Base-by-base conservation (phyloP, 257 asterid genomes). In the Penstemon davidsonii region DNA sequence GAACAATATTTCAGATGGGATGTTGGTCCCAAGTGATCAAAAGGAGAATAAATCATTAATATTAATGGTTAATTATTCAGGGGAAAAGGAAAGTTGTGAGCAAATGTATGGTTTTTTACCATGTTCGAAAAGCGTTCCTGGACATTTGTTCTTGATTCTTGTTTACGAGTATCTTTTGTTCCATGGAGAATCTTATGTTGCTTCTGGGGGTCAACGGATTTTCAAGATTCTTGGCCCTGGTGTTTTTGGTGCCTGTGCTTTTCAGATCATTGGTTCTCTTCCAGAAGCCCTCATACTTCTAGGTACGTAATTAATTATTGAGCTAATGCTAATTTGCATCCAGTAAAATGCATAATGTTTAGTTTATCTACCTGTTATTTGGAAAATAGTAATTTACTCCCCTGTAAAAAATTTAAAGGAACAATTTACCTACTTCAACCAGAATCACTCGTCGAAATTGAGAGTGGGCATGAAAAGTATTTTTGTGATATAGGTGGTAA, bases 161-260 rank as follows among this genome's bases (percentile, higher is more conserved):
- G 82, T 86, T n/a, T 86, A 78, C 38, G 89, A 86, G 25, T 86
- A 52, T 40, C 70, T 86, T 6, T 46, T 86, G 19, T 80, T 82
- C 49, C 83, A 75, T n/a, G 92, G 75, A 6, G 92, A 86, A 56
- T 74, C 83, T 7, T 78, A 80, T 15, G 86, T 84, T 13, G 88
- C 77, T 4, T 57, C 79, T 0, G 89, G 88, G 0, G 92, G 89
- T 4, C 75, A 82, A 56, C 66, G 76, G 68, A 75, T 86, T 39
- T 86, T 86, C 89, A 81, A 86, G 52, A 86, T 84, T n/a, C 76
- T 83, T 3, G 92, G 92, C 0, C 87, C 92, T 5, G 88, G 87
- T 44, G 80, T 84, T 11, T 86, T 86, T 57, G 92, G 89, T 15
- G 92, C 89, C 0, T 75, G 81, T 69, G 84, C 75, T 25, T 25